Evolutionary conservation across 305 asterid species (phyloP).

Genomic region (Salvia sclarea): DNA sequence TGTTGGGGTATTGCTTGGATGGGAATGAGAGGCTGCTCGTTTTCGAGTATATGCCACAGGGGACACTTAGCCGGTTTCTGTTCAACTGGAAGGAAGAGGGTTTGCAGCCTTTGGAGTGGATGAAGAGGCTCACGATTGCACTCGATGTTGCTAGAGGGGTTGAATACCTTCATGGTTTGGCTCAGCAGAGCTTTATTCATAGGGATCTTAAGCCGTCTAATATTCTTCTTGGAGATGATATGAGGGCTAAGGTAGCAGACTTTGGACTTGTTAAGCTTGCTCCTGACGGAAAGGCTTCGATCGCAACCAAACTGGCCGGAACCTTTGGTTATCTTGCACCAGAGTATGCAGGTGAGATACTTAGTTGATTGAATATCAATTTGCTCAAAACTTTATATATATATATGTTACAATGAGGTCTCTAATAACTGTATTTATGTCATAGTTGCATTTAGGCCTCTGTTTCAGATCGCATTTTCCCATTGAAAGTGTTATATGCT

Average conservation of each 20-base stretch:
- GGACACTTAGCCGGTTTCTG: slow-evolving; percentile 80
- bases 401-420: background rate
- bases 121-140: slow-evolving; percentile 74
- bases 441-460: background rate
- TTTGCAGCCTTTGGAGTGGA: slow-evolving; percentile 87
- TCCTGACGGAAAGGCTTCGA: slow-evolving; percentile 85
- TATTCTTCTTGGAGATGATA: slow-evolving; percentile 90
- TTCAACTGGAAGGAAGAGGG: slow-evolving; percentile 82
- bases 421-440: background rate
- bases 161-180: slow-evolving; percentile 87
- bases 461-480: background rate
- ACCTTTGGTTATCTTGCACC: slow-evolving; percentile 99
- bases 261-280: slow-evolving; percentile 96
- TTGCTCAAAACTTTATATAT: background rate
- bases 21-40: slow-evolving; percentile 83
- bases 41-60: slow-evolving; percentile 93
- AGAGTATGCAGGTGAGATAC: slow-evolving; percentile 82
- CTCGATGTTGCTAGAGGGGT: slow-evolving; percentile 97
- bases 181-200: slow-evolving; percentile 92
- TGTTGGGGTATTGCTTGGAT: slow-evolving; percentile 87
- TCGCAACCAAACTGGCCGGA: slow-evolving; percentile 88
- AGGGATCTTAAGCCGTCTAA: slow-evolving; percentile 95
- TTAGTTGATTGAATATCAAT: background rate
- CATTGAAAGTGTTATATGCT: background rate
- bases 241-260: slow-evolving; percentile 95